Base-by-base conservation (phyloP, 441 rosid species). In the Arabidopsis hybrid region DNA sequence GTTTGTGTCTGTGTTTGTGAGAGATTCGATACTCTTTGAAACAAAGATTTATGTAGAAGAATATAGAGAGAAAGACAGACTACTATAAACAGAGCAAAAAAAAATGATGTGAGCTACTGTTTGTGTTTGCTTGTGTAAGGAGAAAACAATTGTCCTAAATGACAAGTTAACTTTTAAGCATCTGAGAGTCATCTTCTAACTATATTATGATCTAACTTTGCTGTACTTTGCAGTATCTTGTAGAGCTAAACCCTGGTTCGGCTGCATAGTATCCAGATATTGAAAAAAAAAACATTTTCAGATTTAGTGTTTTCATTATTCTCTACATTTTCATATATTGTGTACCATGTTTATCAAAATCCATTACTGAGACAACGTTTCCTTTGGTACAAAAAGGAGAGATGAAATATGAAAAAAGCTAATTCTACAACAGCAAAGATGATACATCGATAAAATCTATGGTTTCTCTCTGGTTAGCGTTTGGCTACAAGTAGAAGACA, bases 11-110 rank as follows among this genome's bases (percentile, higher is more conserved):
- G 65, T 69, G 75, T 60, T 65, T 77, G 73, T 63, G 69, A 66
- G 76, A 72, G 77, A 72, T 66, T 67, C 21, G 39, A 60, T 65
- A 60, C 72, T 77, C 75, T 70, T 57, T 49, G 32, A 65, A 65
- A 49, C 50, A 65, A 77, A 8, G 63, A 65, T 77, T 60, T 60
- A 43, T 77, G 72, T 76, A 64, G 62, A 58, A 65, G 80, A 69
- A 62, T 58, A 43, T 60, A 60, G 50, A 51, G 67, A 59, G 68
- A 35, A 50, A 56, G 26, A 10, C 43, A 60, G 74, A 60, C 13
- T 65, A 60, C 13, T 65, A 18, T 50, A 12, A 18, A 26, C 70
- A 53, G 74, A 61, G 74, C 69, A 21, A 62, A 40, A 18, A 63
- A 1, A 26, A 47, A 57, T 38, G 69, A 8, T 39, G 6, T 39